Base-by-base conservation (phyloP, 148 eudicot species). In the Vaccinium myrtillus region DNA sequence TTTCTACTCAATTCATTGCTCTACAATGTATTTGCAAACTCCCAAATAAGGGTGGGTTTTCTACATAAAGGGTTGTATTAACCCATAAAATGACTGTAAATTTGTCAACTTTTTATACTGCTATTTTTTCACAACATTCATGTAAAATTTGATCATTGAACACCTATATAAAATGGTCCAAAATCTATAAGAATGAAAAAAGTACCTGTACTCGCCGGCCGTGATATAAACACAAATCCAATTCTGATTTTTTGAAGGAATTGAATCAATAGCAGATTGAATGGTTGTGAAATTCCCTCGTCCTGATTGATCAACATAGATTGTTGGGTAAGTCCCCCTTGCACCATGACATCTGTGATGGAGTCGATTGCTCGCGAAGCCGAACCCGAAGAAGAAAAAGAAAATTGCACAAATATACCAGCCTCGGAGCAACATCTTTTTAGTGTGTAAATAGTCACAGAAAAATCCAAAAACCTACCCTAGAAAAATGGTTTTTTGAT, bases 211-310 rank as follows among this genome's bases (percentile, higher is more conserved):
- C 1, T 71, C 81, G 13, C 93, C 95, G 5, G 92, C 90, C 78
- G 86, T 88, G 23, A 92, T 75, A 58, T 80, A 75, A 46, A 92
- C 90, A 13, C 92, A 82, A 73, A 86, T 85, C 50, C 85, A 80
- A 11, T 91, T 82, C 25, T 75, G 43, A 56, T 91, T 91, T 18
- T 88, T 81, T 7, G 80, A 67, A 11, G 95, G 95, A 59, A 90
- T 78, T 6, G 90, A 86, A 80, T 92, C 85, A 23, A 92, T 90
- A 1, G 93, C 95, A 1, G 84, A 85, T 32, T 85, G 87, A 59
- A 85, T 85, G 19, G 76, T 75, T 25, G 81, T 25, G 76, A 85
- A 85, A 75, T 85, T 75, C 5, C 84, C 81, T 23, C 21, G 12
- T 21, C 84, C 75, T 0, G 87, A 85, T 25, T 81, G 86, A 85